Percentiles rank a stretch among this genome's conserved stretches.
These are phyloP conservation scores for Galerina sulciceps DNA, from an alignment of 768 basidiomycete species.

Conservation along the genomic window DNA sequence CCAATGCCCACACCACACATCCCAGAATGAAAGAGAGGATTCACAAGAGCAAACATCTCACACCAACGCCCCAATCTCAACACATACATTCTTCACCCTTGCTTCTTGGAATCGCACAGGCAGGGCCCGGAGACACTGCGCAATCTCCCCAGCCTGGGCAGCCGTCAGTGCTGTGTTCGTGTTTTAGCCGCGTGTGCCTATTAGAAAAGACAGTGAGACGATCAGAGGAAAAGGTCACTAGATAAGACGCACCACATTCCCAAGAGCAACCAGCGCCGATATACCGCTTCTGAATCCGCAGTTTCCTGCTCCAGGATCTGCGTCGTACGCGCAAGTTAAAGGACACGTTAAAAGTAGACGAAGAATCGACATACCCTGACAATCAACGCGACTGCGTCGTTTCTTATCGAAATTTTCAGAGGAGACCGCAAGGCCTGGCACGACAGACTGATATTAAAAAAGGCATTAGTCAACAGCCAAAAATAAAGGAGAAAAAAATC, in stretches of 20 bases:
- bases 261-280: conserved; percentile 76
- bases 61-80: conserved; percentile 51
- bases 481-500: conserved; percentile 30
- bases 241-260: conserved; percentile 61
- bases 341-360: not conserved
- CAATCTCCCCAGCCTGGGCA: conserved; percentile 44
- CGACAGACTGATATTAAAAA: conserved; percentile 54
- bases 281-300: conserved; percentile 69
- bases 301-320: conserved; percentile 55
- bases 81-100: conserved; percentile 54
- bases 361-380: conserved; percentile 15
- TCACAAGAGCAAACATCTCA: conserved; percentile 18
- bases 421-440: conserved; percentile 54
- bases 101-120: conserved; percentile 59
- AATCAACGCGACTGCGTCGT: conserved; percentile 48
- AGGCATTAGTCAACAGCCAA: conserved; percentile 8
- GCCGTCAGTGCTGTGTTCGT: conserved; percentile 37
- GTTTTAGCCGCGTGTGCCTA: conserved; percentile 56
- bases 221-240: not conserved
- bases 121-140: conserved; percentile 41
- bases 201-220: not conserved
- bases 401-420: conserved; percentile 41
- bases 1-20: too few species aligned
- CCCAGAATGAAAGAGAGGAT: not conserved
- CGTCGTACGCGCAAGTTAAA: not conserved